A percentile compares a stretch with the other conserved stretches of the same genome.
phyloP scores from a whole-genome alignment of 495 filamentous ascomycete species.

The Polyplosphaeria fusca region DNA sequence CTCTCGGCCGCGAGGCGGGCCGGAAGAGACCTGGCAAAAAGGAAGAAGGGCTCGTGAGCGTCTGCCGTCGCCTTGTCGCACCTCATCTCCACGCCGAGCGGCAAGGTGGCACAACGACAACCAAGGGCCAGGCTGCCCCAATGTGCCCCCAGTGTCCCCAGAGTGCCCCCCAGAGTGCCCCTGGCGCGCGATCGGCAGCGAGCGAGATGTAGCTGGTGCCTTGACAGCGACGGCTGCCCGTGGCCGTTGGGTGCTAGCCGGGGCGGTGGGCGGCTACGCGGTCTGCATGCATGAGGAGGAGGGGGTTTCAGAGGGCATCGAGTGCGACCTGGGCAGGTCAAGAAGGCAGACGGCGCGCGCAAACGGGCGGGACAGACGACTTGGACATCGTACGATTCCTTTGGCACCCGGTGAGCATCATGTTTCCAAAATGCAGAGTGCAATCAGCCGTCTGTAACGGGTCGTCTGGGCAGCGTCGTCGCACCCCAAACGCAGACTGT shows the following conservation, averaged over 20 bases:
- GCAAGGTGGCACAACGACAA: neutral
- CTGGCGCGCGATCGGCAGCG: no score
- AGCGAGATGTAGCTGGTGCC: no score
- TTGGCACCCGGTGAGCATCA: neutral
- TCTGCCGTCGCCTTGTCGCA: neutral
- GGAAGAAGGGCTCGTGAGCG: neutral
- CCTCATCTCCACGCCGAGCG: conserved; percentile 16
- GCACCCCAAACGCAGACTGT: conserved; percentile 17
- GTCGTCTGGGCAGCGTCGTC: conserved; percentile 1
- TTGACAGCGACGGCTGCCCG: no score
- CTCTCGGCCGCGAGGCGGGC: neutral
- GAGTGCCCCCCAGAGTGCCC: no score
- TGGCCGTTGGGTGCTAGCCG: conserved; percentile 9
- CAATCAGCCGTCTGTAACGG: conserved; percentile 26
- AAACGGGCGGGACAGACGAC: no score
- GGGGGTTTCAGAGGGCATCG: conserved; percentile 8
- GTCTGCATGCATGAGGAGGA: conserved; percentile 4
- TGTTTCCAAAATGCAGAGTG: conserved; percentile 23
- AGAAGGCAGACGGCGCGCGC: no score
- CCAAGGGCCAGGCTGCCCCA: no score
- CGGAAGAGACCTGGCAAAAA: conserved; percentile 2
- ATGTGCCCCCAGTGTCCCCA: no score
- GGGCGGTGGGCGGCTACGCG: conserved; percentile 15
- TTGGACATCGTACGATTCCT: conserved; percentile 20
- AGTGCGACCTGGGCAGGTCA: neutral